Evolutionary conservation across 2,329 filamentous ascomycete genomes (phyloP).

Genomic region (Chrysosporium keratinophilum): DNA sequence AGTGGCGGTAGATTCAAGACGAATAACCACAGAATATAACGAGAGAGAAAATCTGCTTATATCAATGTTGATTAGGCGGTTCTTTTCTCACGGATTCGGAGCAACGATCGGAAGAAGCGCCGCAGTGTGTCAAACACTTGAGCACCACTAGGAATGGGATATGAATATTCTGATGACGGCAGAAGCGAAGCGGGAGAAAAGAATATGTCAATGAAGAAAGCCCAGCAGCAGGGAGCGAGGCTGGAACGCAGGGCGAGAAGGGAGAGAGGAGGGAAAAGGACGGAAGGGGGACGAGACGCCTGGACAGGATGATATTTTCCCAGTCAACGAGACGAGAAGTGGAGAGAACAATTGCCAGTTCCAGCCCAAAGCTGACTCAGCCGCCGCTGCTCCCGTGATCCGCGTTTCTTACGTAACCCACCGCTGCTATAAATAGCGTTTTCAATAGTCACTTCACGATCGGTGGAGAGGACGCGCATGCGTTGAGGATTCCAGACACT

Average conservation of each 20-base stretch:
- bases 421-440: conserved; percentile 7
- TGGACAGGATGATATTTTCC: conserved; percentile 7
- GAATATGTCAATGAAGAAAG: conserved; percentile 16
- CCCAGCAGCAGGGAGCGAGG: conserved; percentile 14
- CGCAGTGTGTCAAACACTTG: conserved; percentile 38
- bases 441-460: conserved; percentile 2
- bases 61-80: background rate
- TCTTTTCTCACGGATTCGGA: conserved; percentile 2
- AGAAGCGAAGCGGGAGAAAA: conserved; percentile 10
- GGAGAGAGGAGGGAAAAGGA: conserved; percentile 13
- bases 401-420: background rate
- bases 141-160: conserved; percentile 1
- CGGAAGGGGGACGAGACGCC: background rate
- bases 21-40: conserved; percentile 13
- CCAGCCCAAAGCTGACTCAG: conserved; percentile 11
- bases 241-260: conserved; percentile 17
- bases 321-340: background rate
- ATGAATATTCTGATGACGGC: conserved; percentile 1
- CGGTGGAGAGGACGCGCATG: background rate
- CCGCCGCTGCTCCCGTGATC: conserved; percentile 2
- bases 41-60: background rate
- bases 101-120: conserved; percentile 21
- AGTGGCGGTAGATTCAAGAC: conserved; percentile 33
- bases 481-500: background rate
- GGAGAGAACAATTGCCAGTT: conserved; percentile 1